These are phyloP conservation scores for Daphne laureola DNA, from an alignment of 441 rosid genomes.

Conservation along the genomic window DNA sequence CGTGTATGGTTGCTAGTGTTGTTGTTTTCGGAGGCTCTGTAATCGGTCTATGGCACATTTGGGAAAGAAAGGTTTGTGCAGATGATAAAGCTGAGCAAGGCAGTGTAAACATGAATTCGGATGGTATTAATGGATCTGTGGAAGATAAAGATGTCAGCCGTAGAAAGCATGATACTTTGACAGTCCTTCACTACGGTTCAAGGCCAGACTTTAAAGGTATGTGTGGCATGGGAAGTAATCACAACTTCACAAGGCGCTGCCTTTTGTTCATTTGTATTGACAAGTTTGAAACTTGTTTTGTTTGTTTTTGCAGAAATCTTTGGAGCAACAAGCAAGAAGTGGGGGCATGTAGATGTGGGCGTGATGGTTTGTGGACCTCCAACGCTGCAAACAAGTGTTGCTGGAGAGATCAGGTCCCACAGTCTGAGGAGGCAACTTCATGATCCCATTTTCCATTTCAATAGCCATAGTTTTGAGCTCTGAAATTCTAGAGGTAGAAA, in stretches of 20 bases:
- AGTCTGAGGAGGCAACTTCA: slow-evolving; percentile 32
- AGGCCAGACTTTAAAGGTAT: slow-evolving; percentile 82
- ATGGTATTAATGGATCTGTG: slow-evolving; percentile 6
- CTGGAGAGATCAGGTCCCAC: slow-evolving; percentile 62
- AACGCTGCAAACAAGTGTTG: slow-evolving; percentile 62
- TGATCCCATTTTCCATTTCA: slow-evolving; percentile 59
- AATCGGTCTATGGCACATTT: slow-evolving; percentile 58
- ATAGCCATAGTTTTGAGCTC: slow-evolving; percentile 78
- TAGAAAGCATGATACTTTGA: slow-evolving; percentile 21
- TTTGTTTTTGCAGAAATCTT: slow-evolving; percentile 62
- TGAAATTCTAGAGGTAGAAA: background rate
- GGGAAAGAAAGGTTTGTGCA: slow-evolving; percentile 33
- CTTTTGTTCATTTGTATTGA: too few species aligned
- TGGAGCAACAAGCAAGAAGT: slow-evolving; percentile 34
- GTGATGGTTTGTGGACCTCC: slow-evolving; percentile 80
- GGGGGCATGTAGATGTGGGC: slow-evolving; percentile 65
- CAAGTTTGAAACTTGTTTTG: too few species aligned
- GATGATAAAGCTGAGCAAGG: slow-evolving; percentile 19
- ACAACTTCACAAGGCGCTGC: too few species aligned
- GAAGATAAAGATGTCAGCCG: slow-evolving; percentile 12
- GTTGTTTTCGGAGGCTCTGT: slow-evolving; percentile 65
- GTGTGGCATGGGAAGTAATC: too few species aligned
- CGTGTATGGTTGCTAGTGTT: slow-evolving; percentile 58
- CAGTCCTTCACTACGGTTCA: slow-evolving; percentile 45
- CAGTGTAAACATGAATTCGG: slow-evolving; percentile 4